These are phyloP conservation scores for Ogataea glucozyma DNA, from an alignment of 805 yeast genomes.

Conservation along the genomic window DNA sequence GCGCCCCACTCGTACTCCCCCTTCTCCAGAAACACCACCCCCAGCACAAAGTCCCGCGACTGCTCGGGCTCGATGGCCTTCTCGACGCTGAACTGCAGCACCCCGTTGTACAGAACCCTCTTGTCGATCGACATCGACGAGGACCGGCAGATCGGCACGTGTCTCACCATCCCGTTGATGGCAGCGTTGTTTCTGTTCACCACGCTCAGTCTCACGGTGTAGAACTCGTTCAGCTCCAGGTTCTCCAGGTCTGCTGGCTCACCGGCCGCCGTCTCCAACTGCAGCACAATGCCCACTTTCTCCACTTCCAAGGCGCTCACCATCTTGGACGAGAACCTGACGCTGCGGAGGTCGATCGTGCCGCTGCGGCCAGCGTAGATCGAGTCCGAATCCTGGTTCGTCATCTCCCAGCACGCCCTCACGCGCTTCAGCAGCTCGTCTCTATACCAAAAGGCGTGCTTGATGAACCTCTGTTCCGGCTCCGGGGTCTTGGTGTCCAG, in stretches of 20 bases:
- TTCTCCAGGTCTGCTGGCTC: conserved; percentile 27
- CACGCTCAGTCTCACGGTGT: conserved; percentile 50
- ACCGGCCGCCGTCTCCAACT: conserved; percentile 23
- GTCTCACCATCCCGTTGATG: conserved; percentile 59
- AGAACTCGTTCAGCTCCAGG: conserved; percentile 49
- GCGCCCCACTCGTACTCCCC: conserved; percentile 87
- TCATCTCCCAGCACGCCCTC: conserved; percentile 64
- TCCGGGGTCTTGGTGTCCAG: conserved; percentile 53
- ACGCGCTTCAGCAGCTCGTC: conserved; percentile 59
- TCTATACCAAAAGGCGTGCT: conserved; percentile 80
- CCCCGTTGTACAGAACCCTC: conserved; percentile 70
- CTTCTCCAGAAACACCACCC: conserved; percentile 65
- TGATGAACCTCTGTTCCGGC: conserved; percentile 56
- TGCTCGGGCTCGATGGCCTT: conserved; percentile 45
- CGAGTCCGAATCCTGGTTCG: conserved; percentile 29
- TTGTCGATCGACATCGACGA: conserved; percentile 45
- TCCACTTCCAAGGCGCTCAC: conserved; percentile 53
- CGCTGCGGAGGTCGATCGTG: conserved; percentile 61
- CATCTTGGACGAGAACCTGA: conserved; percentile 65
- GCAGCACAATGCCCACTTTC: conserved; percentile 45
- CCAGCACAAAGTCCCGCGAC: conserved; percentile 44
- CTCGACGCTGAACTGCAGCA: conserved; percentile 56
- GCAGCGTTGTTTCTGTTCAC: conserved; percentile 45
- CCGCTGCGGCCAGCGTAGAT: conserved; percentile 47
- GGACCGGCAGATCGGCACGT: conserved; percentile 47